These are phyloP conservation scores for Camelina sativa DNA, from an alignment of 345 rosid genomes.

Conservation along the genomic window DNA sequence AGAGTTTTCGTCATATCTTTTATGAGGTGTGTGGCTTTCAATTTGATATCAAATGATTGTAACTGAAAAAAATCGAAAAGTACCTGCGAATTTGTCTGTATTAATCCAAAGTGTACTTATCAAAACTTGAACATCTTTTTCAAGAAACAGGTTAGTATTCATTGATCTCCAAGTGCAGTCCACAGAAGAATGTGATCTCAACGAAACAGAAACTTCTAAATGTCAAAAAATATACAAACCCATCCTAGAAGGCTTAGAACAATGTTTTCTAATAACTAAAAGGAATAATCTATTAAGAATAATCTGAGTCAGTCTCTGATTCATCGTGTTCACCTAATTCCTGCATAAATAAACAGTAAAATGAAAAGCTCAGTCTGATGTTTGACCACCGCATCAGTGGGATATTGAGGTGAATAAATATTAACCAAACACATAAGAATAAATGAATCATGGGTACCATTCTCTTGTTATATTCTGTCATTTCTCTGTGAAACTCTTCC, in stretches of 20 bases:
- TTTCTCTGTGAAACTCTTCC: constrained; percentile 80
- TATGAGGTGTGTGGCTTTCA: constrained; percentile 9
- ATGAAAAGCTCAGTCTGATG: constrained; percentile 21
- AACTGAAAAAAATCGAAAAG: constrained; percentile 20
- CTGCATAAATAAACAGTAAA: constrained; percentile 49
- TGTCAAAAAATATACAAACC: constrained; percentile 26
- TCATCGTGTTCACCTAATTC: constrained; percentile 69
- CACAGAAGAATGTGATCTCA: constrained; percentile 25
- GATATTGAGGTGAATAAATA: constrained; percentile 7
- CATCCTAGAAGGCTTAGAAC: constrained; percentile 26
- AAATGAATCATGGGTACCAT: constrained; percentile 49
- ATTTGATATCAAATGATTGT: constrained; percentile 26
- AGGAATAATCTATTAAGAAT: constrained; percentile 51
- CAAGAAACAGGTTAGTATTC: constrained; percentile 28
- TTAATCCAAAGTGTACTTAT: not conserved
- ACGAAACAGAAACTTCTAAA: constrained; percentile 17
- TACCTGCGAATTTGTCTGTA: constrained; percentile 31
- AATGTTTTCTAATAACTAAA: constrained; percentile 32
- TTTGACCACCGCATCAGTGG: constrained; percentile 6
- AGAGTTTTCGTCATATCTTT: constrained; percentile 12
- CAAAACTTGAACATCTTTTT: no score
- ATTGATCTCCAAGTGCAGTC: constrained; percentile 13
- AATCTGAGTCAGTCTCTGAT: constrained; percentile 69
- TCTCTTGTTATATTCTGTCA: constrained; percentile 69
- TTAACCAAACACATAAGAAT: not conserved